phyloP scores from a whole-genome alignment of 116 monocot species.

The Dioscorea cayenensis region DNA sequence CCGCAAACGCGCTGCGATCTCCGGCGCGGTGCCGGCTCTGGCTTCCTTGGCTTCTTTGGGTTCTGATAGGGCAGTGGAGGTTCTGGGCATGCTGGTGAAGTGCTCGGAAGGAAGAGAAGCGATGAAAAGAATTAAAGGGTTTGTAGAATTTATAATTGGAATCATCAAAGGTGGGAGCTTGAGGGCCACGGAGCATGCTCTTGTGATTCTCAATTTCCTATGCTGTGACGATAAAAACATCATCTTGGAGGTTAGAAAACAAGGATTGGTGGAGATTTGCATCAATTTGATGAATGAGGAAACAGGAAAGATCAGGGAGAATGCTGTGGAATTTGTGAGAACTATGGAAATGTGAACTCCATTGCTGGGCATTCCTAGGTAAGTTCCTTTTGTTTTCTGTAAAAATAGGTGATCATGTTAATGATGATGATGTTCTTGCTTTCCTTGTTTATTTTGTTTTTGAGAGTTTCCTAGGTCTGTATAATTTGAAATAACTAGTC shows the following conservation, averaged over 20 bases:
- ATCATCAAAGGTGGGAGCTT: conserved; percentile 36
- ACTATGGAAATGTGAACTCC: conserved; percentile 22
- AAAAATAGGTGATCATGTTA: background rate
- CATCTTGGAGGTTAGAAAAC: conserved; percentile 26
- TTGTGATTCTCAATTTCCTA: conserved; percentile 48
- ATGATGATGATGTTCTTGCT: background rate
- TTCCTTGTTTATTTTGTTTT: background rate
- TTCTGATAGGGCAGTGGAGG: conserved; percentile 69
- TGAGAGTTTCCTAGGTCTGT: background rate
- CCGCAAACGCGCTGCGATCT: conserved; percentile 33
- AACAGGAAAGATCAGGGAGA: conserved; percentile 53
- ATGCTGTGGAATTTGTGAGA: conserved; percentile 35
- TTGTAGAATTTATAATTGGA: conserved; percentile 36
- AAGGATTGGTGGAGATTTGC: conserved; percentile 45
- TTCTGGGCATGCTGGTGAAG: conserved; percentile 55
- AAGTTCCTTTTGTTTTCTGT: background rate
- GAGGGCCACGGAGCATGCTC: conserved; percentile 43
- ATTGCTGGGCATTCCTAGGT: background rate
- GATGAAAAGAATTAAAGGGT: conserved; percentile 26
- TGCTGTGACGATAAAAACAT: conserved; percentile 32
- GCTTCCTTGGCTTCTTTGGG: conserved; percentile 39
- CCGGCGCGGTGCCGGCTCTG: conserved; percentile 48
- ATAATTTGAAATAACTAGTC: background rate
- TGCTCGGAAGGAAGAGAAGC: conserved; percentile 54
- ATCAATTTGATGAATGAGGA: conserved; percentile 23